Evolutionary conservation across 2,329 filamentous ascomycete species (phyloP).

Genomic region (Aureobasidium sp.): DNA sequence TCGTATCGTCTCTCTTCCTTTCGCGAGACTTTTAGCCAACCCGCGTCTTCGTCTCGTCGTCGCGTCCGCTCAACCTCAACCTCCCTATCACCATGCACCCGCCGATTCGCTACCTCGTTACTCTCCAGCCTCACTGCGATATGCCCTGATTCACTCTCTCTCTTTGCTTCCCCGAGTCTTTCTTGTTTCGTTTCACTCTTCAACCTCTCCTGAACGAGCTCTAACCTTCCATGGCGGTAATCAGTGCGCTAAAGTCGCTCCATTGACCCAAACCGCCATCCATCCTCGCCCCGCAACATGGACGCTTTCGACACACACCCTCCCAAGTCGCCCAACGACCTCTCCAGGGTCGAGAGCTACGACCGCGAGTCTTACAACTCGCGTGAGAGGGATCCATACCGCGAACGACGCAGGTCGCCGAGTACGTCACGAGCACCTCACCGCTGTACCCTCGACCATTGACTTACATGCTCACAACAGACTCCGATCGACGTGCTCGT

Average conservation of each 20-base stretch:
- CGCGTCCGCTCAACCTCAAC: conserved; percentile 18
- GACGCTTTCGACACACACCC: conserved; percentile 6
- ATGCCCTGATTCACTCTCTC: conserved; percentile 12
- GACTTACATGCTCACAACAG: background rate
- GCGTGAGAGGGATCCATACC: conserved; percentile 18
- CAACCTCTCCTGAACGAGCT: background rate
- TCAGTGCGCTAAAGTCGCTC: conserved; percentile 3
- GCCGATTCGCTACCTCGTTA: conserved; percentile 9
- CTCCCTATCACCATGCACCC: conserved; percentile 20
- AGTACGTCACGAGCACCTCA: background rate
- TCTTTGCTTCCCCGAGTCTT: conserved; percentile 19
- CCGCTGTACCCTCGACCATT: background rate
- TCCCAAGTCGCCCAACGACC: conserved; percentile 8
- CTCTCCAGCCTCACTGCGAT: conserved; percentile 11
- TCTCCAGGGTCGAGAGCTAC: conserved; percentile 9
- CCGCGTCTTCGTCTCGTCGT: conserved; percentile 14
- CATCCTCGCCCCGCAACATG: background rate
- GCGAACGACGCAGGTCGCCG: conserved; percentile 18
- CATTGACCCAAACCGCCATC: background rate
- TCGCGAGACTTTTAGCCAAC: background rate
- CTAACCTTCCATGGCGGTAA: conserved; percentile 10
- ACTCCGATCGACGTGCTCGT: background rate
- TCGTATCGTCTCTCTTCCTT: conserved; percentile 15
- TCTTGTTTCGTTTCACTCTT: conserved; percentile 2
- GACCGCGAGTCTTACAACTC: conserved; percentile 10